Evolutionary conservation across 768 basidiomycete genomes (phyloP), one percentile per base, ranked within the genome.

Genomic region (Hericium coralloides): DNA sequence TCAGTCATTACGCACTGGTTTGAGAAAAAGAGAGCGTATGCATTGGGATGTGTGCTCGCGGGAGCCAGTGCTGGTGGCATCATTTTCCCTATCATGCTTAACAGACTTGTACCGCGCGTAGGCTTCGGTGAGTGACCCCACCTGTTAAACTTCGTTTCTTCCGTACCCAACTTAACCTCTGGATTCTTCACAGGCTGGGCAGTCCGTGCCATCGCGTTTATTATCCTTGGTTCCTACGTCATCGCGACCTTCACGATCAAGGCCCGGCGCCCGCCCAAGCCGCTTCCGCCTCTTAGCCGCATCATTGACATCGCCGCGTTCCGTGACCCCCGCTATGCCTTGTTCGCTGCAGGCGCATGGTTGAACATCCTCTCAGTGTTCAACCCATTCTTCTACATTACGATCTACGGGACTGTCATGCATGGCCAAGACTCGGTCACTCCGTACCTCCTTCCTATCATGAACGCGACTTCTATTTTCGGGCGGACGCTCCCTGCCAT

Each of bases 61-160:
- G 76, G 76, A 8, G 56, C 64, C 31, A 77, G 78, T 37, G 39
- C 78, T 36, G 80, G 81, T 23, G 80, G 78, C 4, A 74, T 78
- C 53, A 52, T 81, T 17, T 79, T 78, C 60, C 81, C 81, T 3
- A 71, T 82, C 39, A 69, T 83, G 57, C 70, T 82, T 4, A 78
- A 80, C 59, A 75, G 76, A 52, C 67, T 82, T 52, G 61, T 66
- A 38, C 52, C 61, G 2, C 38, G 23, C 8, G 37, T 68, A 41
- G 67, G 67, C 1, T 70, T 70, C 47, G 59, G 60, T 10, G 26
- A 4, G 52, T 38, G 31, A 31, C 31, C 31, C 4, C 7, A 31
- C 31, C 31, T 9, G 31, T 31, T 31, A 9, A 5, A 31, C 31
- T 31, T 31, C 31, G 10, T 8, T 31, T 31, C 9, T 31, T 8